Percentiles rank a stretch among this genome's conserved stretches.
Conservation (phyloP, 1,139 yeast genomes). For the Nakaseomyces kungkrabaensis region DNA sequence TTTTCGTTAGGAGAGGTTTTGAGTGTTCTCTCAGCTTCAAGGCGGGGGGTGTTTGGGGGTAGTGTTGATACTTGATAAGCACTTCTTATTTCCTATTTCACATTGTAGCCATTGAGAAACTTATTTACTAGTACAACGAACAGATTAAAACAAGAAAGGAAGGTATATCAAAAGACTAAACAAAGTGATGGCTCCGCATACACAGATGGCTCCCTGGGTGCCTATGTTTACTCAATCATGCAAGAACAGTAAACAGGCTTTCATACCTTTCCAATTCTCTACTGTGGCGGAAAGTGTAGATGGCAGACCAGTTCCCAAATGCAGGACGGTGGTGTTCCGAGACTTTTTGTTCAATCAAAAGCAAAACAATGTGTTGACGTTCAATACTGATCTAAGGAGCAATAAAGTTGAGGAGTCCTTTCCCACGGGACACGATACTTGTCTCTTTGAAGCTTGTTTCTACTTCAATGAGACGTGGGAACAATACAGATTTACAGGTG, state of each 20-base stretch:
- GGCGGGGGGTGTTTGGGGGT: too few species aligned
- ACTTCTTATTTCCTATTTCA: too few species aligned
- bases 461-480: conserved; percentile 51
- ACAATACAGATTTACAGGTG: conserved; percentile 67
- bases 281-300: conserved; percentile 41
- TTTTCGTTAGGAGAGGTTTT: not conserved
- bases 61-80: too few species aligned
- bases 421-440: conserved; percentile 33
- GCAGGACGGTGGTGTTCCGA: conserved; percentile 62
- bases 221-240: conserved; percentile 47
- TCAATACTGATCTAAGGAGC: conserved; percentile 67
- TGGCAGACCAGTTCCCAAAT: conserved; percentile 40
- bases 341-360: conserved; percentile 68
- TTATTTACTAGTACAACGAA: too few species aligned
- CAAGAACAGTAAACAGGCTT: conserved; percentile 37
- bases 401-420: conserved; percentile 44
- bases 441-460: conserved; percentile 60
- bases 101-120: too few species aligned
- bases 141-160: too few species aligned
- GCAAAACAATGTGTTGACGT: conserved; percentile 55
- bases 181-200: not conserved
- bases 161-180: too few species aligned
- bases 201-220: conserved; percentile 63
- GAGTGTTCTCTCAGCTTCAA: not conserved
- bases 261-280: conserved; percentile 56